Evolutionary conservation across 352 stramenopile species (phyloP).

Genomic region (Pythium insidiosum): DNA sequence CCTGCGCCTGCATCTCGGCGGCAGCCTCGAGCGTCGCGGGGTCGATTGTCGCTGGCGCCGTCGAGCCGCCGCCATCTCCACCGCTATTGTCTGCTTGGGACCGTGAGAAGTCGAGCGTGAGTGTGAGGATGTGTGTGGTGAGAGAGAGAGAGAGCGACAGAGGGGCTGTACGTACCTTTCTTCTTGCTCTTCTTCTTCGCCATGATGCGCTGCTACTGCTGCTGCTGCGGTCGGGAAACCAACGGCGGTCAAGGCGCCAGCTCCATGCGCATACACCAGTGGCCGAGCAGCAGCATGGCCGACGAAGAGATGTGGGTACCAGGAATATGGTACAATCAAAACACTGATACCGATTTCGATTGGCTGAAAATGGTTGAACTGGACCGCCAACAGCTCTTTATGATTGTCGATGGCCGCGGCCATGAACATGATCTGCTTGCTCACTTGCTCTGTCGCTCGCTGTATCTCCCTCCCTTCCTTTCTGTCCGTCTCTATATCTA

Average conservation of each 20-base stretch:
- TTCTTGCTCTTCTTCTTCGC: constrained; percentile 77
- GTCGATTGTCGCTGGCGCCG: constrained; percentile 18
- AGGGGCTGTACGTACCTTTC: constrained; percentile 25
- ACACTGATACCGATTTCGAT: too few species aligned
- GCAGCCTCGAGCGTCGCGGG: constrained; percentile 34
- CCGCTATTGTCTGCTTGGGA: background rate
- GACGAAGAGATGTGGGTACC: too few species aligned
- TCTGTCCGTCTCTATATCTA: too few species aligned
- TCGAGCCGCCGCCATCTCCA: background rate
- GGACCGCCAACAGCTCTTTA: too few species aligned
- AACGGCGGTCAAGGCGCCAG: background rate
- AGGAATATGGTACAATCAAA: too few species aligned
- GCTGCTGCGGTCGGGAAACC: background rate
- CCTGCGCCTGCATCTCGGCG: constrained; percentile 60
- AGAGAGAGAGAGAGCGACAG: background rate
- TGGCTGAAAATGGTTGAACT: too few species aligned
- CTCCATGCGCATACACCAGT: background rate
- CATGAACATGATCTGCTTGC: too few species aligned
- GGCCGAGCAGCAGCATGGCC: too few species aligned
- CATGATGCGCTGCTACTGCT: constrained; percentile 34
- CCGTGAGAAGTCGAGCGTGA: background rate
- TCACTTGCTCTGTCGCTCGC: too few species aligned
- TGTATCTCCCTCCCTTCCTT: too few species aligned
- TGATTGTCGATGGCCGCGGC: too few species aligned
- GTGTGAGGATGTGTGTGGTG: background rate